Percentiles rank a stretch among this genome's conserved stretches.
Conservation (phyloP, 257 asterid species). For the Solanum rostratum region DNA sequence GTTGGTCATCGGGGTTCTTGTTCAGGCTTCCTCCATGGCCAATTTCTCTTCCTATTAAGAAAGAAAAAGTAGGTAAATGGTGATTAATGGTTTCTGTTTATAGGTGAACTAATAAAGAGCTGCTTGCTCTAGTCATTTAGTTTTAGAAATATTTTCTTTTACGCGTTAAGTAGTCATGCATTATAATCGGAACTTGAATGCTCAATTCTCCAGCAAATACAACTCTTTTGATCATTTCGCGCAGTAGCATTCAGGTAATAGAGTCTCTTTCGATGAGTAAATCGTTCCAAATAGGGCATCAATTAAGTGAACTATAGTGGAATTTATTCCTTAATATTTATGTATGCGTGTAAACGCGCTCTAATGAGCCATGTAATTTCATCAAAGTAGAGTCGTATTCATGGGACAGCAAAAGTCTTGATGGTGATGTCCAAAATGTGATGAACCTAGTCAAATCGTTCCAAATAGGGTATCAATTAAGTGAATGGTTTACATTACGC, state of each 20-base stretch:
- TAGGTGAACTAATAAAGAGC: background rate
- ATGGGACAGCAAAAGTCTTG: background rate
- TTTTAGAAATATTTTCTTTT: background rate
- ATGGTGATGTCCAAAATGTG: background rate
- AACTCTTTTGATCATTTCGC: no score
- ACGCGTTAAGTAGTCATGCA: no score
- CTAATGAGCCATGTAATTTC: background rate
- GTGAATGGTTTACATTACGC: background rate
- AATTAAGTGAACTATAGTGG: background rate
- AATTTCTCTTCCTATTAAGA: background rate
- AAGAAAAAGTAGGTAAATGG: background rate
- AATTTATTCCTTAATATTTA: background rate
- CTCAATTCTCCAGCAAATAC: no score
- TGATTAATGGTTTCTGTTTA: background rate
- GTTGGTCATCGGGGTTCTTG: background rate
- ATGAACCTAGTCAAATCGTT: background rate
- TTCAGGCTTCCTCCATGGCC: conserved; percentile 4
- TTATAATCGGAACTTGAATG: no score
- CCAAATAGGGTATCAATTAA: background rate
- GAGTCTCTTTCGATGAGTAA: background rate
- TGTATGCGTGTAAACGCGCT: background rate
- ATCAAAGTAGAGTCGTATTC: background rate
- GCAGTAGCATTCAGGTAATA: background rate
- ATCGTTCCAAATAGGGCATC: background rate
- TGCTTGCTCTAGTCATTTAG: background rate